phyloP scores from a whole-genome alignment of 768 basidiomycete species.

The Clitopilus passeckerianus region DNA sequence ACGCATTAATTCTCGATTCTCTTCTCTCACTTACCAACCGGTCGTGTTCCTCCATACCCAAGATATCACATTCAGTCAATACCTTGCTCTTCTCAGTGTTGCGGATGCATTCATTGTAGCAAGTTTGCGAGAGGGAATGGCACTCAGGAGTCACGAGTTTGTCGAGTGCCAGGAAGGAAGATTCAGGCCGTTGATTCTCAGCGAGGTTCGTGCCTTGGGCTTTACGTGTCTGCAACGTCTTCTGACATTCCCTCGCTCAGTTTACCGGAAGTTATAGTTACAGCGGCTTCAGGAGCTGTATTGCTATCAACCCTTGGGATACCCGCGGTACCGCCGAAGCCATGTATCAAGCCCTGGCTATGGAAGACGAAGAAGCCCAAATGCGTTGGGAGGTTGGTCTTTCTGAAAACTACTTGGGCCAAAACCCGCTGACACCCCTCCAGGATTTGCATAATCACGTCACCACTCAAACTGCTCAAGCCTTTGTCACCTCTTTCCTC shows the following conservation, averaged over 20 bases:
- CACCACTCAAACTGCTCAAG: constrained; percentile 80
- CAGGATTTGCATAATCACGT: constrained; percentile 82
- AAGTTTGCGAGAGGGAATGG: constrained; percentile 86
- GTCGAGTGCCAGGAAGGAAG: constrained; percentile 79
- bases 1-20: constrained; percentile 79
- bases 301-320: constrained; percentile 86
- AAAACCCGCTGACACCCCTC: not conserved
- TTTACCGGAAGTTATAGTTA: constrained; percentile 87
- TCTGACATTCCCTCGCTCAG: constrained; percentile 26
- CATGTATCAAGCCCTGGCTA: constrained; percentile 55
- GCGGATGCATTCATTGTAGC: constrained; percentile 86
- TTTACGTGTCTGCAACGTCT: not conserved
- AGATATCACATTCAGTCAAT: constrained; percentile 82
- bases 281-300: constrained; percentile 82
- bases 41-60: constrained; percentile 83
- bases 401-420: not conserved
- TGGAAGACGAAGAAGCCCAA: constrained; percentile 67
- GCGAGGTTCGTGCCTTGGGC: constrained; percentile 48
- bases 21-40: constrained; percentile 82
- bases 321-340: constrained; percentile 69
- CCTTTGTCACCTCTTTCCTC: constrained; percentile 78
- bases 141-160: constrained; percentile 75
- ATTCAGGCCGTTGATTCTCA: constrained; percentile 69
- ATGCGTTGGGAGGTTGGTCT: constrained; percentile 69
- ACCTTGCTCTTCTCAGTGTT: constrained; percentile 74